Base-by-base conservation (phyloP, 768 basidiomycete species). In the Dentipellis fragilis region DNA sequence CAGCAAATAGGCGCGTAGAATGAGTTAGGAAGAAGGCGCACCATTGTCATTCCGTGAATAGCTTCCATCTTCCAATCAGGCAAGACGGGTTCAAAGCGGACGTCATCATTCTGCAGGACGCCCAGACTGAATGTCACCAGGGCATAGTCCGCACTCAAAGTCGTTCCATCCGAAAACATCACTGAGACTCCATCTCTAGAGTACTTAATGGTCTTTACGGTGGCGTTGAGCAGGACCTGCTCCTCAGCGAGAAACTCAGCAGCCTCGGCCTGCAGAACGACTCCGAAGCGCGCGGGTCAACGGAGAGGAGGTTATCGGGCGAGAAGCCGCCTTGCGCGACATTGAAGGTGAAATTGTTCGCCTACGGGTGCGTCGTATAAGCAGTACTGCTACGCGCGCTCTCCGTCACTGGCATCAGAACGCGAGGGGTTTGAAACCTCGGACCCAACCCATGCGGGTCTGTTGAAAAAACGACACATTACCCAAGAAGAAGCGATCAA, bases 111-210 rank as follows among this genome's bases (percentile, higher is more conserved):
- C 50, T 58, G 57, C 46, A 87, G 69, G 7, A 87, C 85, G 0
- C 85, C 85, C 1, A 84, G 64, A 58, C 84, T 85, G 68, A 87
- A 87, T 0, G 85, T 87, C 58, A 78, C 80, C 29, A 87, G 63
- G 3, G 78, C 82, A 63, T 83, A 80, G 52, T 84, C 77, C 12
- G 75, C 82, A 12, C 66, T 69, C 21, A 85, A 62, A 1, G 42
- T 67, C 35, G 67, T 58, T 1, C 80, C 81, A 55, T 74, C 68
- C 1, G 66, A 59, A 29, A 83, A 69, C 14, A 71, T 70, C 35
- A 87, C 76, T 1, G 65, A 68, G 14, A 81, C 81, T 2, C 75
- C 70, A 17, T 69, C 57, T n/a, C 62, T 58, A 5, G 72, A 73
- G 59, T 83, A 76, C 10, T 69, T 63, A 57, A 87, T 74, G 5